Evolutionary conservation across 2,329 filamentous ascomycete genomes (phyloP).

Genomic region (Phialophora expanda): DNA sequence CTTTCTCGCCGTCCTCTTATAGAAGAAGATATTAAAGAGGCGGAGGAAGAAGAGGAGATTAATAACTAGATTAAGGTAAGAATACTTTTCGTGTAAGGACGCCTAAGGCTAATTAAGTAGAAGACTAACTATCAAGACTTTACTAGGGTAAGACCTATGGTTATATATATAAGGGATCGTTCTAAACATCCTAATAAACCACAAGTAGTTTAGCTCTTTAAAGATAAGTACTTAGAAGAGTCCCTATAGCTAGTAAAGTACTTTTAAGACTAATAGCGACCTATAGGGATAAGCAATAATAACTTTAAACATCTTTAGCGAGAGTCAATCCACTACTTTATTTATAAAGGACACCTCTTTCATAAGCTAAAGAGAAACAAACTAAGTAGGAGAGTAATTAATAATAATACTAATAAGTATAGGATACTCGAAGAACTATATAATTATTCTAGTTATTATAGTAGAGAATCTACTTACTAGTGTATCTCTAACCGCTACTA

Average conservation of each 20-base stretch:
- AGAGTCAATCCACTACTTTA: background rate
- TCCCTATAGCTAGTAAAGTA: background rate
- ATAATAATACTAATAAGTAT: background rate
- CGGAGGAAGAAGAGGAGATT: constrained; percentile 3
- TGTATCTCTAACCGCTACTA: background rate
- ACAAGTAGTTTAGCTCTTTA: background rate
- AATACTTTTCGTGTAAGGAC: background rate
- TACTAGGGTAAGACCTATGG: too few species aligned
- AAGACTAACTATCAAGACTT: too few species aligned
- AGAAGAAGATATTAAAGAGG: background rate
- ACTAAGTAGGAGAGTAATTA: background rate
- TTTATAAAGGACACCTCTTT: background rate
- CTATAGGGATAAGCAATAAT: background rate
- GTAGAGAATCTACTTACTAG: background rate
- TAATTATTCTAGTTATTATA: background rate
- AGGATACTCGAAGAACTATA: background rate
- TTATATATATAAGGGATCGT: too few species aligned
- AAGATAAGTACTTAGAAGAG: background rate
- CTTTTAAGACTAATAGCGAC: background rate
- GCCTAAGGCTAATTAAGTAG: background rate
- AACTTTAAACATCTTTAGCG: background rate
- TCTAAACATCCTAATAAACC: too few species aligned
- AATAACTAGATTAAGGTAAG: background rate
- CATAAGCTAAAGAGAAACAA: background rate
- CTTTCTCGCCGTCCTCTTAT: background rate